Percentiles rank a stretch among this genome's conserved stretches.
phyloP scores from a whole-genome alignment of 345 rosid genomes.

The Arabidopsis suecica region DNA sequence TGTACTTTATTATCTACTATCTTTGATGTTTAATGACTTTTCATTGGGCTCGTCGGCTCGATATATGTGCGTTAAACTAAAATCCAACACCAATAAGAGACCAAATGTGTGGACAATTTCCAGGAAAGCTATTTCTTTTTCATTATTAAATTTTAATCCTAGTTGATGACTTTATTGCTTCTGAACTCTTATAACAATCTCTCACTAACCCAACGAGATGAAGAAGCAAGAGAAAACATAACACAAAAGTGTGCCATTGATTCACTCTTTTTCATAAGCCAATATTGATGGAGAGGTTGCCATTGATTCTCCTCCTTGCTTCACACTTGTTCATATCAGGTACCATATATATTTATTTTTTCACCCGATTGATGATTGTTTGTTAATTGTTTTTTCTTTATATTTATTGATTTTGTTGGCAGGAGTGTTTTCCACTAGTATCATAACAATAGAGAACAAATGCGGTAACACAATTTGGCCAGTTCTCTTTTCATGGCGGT shows the following conservation, averaged over 20 bases:
- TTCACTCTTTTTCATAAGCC: neutral
- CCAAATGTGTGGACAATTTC: no score
- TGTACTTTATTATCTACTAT: no score
- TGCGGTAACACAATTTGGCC: constrained; percentile 36
- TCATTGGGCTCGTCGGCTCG: no score
- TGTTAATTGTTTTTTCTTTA: neutral
- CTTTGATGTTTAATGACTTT: no score
- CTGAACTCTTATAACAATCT: neutral
- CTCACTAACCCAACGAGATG: neutral
- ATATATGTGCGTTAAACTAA: no score
- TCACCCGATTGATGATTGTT: neutral
- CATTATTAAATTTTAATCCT: no score
- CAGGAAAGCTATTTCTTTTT: no score
- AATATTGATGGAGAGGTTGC: constrained; percentile 1
- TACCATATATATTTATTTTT: neutral
- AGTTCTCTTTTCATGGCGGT: constrained; percentile 18
- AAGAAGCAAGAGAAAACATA: constrained; percentile 5
- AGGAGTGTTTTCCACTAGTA: constrained; percentile 26
- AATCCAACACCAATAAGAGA: no score
- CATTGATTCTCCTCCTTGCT: constrained; percentile 14
- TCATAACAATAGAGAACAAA: constrained; percentile 33
- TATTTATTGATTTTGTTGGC: neutral
- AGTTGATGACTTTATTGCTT: neutral
- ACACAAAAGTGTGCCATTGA: neutral
- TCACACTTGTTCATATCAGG: constrained; percentile 5